A percentile compares a stretch with the other conserved stretches of the same genome.
Evolutionary conservation across 2,329 filamentous ascomycete genomes (phyloP).

Genomic region (Lachnellula cervina): DNA sequence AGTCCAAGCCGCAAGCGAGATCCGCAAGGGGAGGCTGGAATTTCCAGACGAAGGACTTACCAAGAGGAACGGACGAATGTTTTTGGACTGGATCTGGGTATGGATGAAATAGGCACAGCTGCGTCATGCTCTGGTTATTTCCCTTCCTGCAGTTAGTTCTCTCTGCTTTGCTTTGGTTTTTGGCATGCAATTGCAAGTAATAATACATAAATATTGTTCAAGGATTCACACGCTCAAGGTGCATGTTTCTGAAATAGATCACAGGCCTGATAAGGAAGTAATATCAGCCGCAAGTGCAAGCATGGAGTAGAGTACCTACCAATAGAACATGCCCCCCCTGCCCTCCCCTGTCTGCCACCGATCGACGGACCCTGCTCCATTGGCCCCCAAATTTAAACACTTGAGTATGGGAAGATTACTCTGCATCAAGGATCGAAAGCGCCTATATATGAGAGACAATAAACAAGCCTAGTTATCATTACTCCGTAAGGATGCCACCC

Average conservation of each 20-base stretch:
- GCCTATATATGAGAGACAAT: no score
- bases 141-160: background rate
- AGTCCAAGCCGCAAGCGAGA: conserved; percentile 33
- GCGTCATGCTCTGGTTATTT: background rate
- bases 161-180: background rate
- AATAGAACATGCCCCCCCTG: background rate
- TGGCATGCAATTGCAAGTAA: background rate
- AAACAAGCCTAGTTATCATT: no score
- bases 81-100: conserved; percentile 35
- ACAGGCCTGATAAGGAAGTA: background rate
- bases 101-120: conserved; percentile 33
- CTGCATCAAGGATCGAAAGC: background rate
- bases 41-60: conserved; percentile 34
- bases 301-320: background rate
- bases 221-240: background rate
- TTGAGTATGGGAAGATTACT: background rate
- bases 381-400: background rate
- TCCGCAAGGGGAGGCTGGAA: conserved; percentile 34
- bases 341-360: background rate
- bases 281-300: background rate
- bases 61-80: conserved; percentile 28
- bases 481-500: no score
- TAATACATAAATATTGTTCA: background rate
- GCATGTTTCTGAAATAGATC: background rate
- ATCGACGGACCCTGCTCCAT: background rate